Percentiles rank a stretch among this genome's conserved stretches.
Evolutionary conservation across 2,329 filamentous ascomycete genomes (phyloP).

Genomic region (Xylariaceae sp.): DNA sequence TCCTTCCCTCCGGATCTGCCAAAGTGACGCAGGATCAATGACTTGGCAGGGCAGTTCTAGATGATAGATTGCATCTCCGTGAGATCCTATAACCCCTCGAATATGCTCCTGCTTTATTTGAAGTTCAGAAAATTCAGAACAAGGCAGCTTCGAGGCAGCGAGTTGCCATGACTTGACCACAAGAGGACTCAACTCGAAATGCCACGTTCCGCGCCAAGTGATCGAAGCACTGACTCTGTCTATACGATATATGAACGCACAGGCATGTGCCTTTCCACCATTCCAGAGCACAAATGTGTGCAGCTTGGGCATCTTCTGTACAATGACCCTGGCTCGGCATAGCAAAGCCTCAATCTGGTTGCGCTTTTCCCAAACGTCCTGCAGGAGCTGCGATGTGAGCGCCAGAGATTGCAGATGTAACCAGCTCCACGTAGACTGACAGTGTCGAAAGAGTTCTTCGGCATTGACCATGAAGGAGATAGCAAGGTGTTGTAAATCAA

Average conservation of each 20-base stretch:
- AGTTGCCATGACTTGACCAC: conserved; percentile 38
- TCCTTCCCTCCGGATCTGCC: conserved; percentile 41
- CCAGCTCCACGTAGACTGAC: conserved; percentile 39
- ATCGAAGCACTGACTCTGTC: conserved; percentile 34
- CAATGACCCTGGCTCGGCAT: conserved; percentile 31
- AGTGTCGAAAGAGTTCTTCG: conserved; percentile 38
- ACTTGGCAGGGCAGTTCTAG: conserved; percentile 42
- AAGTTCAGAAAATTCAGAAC: conserved; percentile 29
- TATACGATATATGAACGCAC: conserved; percentile 43
- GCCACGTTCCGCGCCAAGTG: conserved; percentile 46
- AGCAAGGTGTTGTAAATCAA: conserved; percentile 35
- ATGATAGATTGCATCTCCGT: conserved; percentile 44
- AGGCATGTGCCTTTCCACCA: conserved; percentile 39
- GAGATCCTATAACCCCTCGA: conserved; percentile 33
- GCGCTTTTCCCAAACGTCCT: conserved; percentile 20
- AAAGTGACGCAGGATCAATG: conserved; percentile 42
- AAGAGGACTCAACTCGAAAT: conserved; percentile 34
- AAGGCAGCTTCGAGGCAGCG: conserved; percentile 28
- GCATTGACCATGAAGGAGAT: conserved; percentile 42
- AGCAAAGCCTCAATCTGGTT: conserved; percentile 36
- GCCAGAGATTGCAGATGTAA: conserved; percentile 41
- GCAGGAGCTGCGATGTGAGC: conserved; percentile 44
- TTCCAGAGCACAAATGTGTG: conserved; percentile 46
- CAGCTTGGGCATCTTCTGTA: conserved; percentile 42
- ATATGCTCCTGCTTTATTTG: conserved; percentile 34